Base-by-base conservation (phyloP, 2,329 filamentous ascomycete species). In the Zasmidium cellare region DNA sequence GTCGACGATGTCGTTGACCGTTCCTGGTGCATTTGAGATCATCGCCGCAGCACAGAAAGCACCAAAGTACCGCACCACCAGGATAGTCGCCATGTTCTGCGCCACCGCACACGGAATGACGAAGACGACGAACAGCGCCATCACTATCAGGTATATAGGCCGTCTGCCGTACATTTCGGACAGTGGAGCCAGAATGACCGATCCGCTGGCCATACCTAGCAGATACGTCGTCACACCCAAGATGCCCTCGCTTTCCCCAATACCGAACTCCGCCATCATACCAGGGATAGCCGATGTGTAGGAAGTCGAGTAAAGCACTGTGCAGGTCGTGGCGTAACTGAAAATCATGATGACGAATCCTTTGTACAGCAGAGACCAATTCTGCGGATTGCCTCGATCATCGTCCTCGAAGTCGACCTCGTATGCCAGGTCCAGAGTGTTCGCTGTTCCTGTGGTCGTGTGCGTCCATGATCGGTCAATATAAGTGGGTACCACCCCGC, bases 21-120 rank as follows among this genome's bases (percentile, higher is more conserved):
- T 91, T 2, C 92, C 92, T 0, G 92, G 91, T 1, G 88, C 85
- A 70, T 96, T 96, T 12, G 87, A 85, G 23, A 96, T 87, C 84
- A 96, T 89, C 45, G 89, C 90, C 5, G 90, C 84, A 2, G 90
- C 89, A 52, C 87, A 90, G 55, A 91, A 74, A 7, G 87, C 88
- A 25, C 86, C 87, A 62, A 94, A 84, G 72, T 92, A 92, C 22
- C 91, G 82, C 50, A 87, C 79, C 3, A 89, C 78, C n/a, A 94
- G 81, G 47, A 94, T 83, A 38, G 85, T 81, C 0, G 80, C 79
- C 1, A 93, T 76, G 3, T 87, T 89, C 52, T 83, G 84, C 3
- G 88, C 87, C 23, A 92, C 71, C 11, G 83, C 90, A 65, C 86
- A 87, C 0, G 90, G 90, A 24, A 94, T 80, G 12, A 92, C 83